A percentile compares a stretch with the other conserved stretches of the same genome.
Conservation (phyloP, 495 filamentous ascomycete species). For the Talaromyces wortmannii region DNA sequence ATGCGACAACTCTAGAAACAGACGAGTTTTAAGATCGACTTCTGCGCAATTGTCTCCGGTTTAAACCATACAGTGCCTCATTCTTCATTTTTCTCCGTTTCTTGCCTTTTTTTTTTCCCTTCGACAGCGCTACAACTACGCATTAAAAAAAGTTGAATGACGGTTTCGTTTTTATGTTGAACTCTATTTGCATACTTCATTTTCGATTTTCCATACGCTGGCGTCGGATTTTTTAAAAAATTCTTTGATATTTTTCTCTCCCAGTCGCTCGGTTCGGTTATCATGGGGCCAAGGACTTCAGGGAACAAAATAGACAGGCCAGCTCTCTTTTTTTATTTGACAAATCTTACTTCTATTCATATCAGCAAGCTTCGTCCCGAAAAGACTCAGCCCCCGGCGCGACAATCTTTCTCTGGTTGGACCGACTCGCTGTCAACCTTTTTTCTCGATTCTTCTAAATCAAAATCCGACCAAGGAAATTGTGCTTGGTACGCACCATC, state of each 20-base stretch:
- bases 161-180: constrained; percentile 4
- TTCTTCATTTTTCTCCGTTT: constrained; percentile 8
- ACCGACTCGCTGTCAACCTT: background rate
- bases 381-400: background rate
- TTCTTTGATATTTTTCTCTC: background rate
- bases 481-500: background rate
- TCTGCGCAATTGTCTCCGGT: no score
- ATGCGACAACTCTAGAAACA: background rate
- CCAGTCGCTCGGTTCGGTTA: background rate
- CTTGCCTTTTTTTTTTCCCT: constrained; percentile 17
- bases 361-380: no score
- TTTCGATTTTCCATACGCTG: background rate
- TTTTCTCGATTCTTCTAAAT: background rate
- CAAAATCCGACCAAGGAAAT: background rate
- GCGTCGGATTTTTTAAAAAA: background rate
- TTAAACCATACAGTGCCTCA: background rate
- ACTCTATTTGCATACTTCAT: background rate
- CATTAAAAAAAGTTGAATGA: constrained; percentile 6
- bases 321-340: no score
- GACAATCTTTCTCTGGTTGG: background rate
- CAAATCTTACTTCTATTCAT: no score
- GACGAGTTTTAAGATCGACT: no score
- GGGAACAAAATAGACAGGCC: background rate
- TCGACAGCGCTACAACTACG: background rate
- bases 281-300: background rate